Percentiles rank a stretch among this genome's conserved stretches.
These are phyloP conservation scores for Neurospora terricola DNA, from an alignment of 495 filamentous ascomycete species.

Conservation along the genomic window DNA sequence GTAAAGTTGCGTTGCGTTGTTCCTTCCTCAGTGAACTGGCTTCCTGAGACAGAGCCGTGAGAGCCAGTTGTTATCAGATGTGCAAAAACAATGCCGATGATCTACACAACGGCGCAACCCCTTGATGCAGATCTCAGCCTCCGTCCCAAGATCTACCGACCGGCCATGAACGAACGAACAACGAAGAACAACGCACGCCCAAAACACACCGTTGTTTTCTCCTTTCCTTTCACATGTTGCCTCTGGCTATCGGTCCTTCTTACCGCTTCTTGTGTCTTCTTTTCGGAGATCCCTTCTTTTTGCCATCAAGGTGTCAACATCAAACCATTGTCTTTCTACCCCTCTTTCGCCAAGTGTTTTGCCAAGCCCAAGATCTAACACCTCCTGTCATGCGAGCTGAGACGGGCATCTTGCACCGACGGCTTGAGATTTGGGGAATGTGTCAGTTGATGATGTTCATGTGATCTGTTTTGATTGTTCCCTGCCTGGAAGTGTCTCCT, in stretches of 20 bases:
- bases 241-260: neutral
- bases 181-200: neutral
- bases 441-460: neutral
- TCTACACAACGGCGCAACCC: neutral
- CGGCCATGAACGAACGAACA: neutral
- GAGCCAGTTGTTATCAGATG: neutral
- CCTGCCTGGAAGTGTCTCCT: neutral
- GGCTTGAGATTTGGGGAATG: neutral
- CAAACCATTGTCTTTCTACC: neutral
- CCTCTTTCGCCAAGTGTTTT: neutral
- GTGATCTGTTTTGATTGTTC: neutral
- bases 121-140: neutral
- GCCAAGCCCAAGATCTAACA: neutral
- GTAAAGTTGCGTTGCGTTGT: neutral
- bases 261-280: neutral
- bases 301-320: neutral
- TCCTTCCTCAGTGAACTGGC: neutral
- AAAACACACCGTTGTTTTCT: neutral
- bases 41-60: neutral
- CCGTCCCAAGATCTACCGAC: neutral
- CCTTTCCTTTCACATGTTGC: neutral
- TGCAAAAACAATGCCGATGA: neutral
- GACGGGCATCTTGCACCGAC: neutral
- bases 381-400: neutral
- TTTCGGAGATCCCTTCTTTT: neutral